Evolutionary conservation across 345 rosid genomes (phyloP).

Genomic region (Microthlaspi erraticum): DNA sequence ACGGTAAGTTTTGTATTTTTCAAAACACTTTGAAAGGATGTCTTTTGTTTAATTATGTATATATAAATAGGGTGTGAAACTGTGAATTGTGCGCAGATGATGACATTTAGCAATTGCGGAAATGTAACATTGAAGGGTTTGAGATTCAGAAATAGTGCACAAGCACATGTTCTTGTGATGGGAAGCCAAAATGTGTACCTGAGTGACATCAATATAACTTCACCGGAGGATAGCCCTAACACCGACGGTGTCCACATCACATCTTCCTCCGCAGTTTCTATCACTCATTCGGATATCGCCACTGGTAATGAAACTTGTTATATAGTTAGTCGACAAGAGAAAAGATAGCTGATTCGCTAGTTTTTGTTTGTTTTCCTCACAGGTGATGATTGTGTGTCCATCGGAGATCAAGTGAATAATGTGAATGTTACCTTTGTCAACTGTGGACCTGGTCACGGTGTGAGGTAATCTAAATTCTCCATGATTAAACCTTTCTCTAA

Average conservation of each 20-base stretch:
- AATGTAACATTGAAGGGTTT: slow-evolving; percentile 34
- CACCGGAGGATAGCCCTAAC: slow-evolving; percentile 50
- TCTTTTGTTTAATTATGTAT: background rate
- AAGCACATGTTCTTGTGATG: slow-evolving; percentile 40
- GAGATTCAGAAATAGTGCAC: slow-evolving; percentile 43
- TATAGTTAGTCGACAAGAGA: background rate
- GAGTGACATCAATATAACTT: slow-evolving; percentile 31
- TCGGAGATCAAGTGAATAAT: slow-evolving; percentile 38
- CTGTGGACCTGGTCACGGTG: slow-evolving; percentile 52
- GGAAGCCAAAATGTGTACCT: slow-evolving; percentile 36
- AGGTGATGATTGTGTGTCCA: slow-evolving; percentile 72
- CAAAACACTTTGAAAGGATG: background rate
- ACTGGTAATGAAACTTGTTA: slow-evolving; percentile 32
- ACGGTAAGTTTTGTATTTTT: slow-evolving; percentile 30
- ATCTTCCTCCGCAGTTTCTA: slow-evolving; percentile 40
- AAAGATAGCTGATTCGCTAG: background rate
- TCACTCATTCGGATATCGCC: slow-evolving; percentile 31
- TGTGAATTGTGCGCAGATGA: slow-evolving; percentile 12
- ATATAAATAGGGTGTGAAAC: too few species aligned
- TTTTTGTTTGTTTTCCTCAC: background rate
- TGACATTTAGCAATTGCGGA: slow-evolving; percentile 36
- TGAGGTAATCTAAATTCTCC: slow-evolving; percentile 33
- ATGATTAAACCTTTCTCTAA: background rate
- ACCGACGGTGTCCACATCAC: slow-evolving; percentile 51
- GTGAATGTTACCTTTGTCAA: slow-evolving; percentile 27